Evolutionary conservation across 768 basidiomycete species (phyloP), one percentile per base, ranked within the genome.

Genomic region (Amanita muscaria): DNA sequence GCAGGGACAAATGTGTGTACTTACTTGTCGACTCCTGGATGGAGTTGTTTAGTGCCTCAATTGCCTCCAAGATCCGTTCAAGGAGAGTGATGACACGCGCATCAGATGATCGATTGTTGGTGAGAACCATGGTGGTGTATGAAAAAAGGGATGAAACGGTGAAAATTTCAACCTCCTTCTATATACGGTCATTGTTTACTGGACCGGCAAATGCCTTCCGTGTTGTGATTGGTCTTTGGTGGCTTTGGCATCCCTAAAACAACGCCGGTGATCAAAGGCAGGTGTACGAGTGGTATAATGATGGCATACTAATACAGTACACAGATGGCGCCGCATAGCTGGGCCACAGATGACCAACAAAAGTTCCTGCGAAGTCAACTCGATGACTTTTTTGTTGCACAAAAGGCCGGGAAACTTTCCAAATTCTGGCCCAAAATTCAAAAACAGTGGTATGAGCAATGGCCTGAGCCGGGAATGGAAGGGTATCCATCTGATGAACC

Each of bases 271-370:
- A n/a, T n/a, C n/a, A n/a, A n/a, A n/a, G n/a, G n/a, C n/a, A n/a
- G n/a, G n/a, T n/a, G n/a, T n/a, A n/a, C n/a, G n/a, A n/a, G n/a
- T n/a, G n/a, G n/a, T n/a, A n/a, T n/a, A n/a, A n/a, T n/a, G n/a
- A n/a, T n/a, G n/a, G n/a, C n/a, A n/a, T n/a, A n/a, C n/a, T n/a
- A n/a, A n/a, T n/a, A n/a, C n/a, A n/a, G n/a, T n/a, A n/a, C n/a
- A n/a, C n/a, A 40, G 24, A 49, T 49, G 48, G 43, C 29, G 38
- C 48, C 48, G 31, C 36, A 18, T 2, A n/a, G 22, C 29, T 49
- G 48, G 48, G 44, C 44, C 22, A 45, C 35, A 11, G 10, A 14
- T 2, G 48, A 49, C 19, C 48, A 49, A 29, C 38, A 11, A 23
- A 39, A 22, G 15, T 49, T 44, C 27, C 37, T 49, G 29, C 18